A percentile compares a stretch with the other conserved stretches of the same genome.
These are phyloP conservation scores for Thamnidium elegans DNA, from an alignment of 192 early-diverging fungal genomes.

Conservation along the genomic window DNA sequence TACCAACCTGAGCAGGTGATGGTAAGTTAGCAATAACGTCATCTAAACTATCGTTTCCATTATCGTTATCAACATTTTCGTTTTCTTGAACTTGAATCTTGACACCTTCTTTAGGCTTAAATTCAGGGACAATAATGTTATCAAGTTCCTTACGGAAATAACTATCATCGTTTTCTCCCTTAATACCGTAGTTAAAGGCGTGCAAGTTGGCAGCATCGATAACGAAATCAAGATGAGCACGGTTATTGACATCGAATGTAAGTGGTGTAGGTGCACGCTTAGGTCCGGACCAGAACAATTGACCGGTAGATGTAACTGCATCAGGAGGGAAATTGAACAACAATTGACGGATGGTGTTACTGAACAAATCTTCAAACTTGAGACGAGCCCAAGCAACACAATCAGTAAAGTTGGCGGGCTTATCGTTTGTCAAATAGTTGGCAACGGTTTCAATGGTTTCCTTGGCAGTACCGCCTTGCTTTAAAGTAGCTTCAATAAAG, in stretches of 20 bases:
- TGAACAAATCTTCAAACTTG: conserved; percentile 91
- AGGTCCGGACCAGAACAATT: conserved; percentile 95
- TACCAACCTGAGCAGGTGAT: conserved; percentile 72
- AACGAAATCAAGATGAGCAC: conserved; percentile 84
- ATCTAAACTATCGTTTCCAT: conserved; percentile 45
- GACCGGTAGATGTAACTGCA: conserved; percentile 82
- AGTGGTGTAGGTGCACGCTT: conserved; percentile 90
- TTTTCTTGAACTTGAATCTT: conserved; percentile 95
- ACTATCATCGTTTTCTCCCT: conserved; percentile 73
- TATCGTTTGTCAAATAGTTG: conserved; percentile 73
- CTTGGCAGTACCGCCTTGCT: conserved; percentile 75
- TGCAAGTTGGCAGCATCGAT: conserved; percentile 89
- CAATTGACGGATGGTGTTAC: conserved; percentile 91
- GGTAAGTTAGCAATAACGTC: conserved; percentile 69
- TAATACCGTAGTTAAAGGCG: conserved; percentile 95
- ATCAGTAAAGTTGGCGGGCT: conserved; percentile 84
- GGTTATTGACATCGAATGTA: conserved; percentile 72
- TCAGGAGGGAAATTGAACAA: conserved; percentile 97
- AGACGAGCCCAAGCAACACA: conserved; percentile 91
- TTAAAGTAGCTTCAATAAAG: conserved; percentile 72
- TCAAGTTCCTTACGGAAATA: conserved; percentile 61
- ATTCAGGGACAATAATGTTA: conserved; percentile 71
- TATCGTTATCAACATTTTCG: conserved; percentile 56
- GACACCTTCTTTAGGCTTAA: conserved; percentile 87
- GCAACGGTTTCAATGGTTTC: conserved; percentile 77